Base-by-base conservation (phyloP, 2,329 filamentous ascomycete species). In the Sarocladium kiliense region DNA sequence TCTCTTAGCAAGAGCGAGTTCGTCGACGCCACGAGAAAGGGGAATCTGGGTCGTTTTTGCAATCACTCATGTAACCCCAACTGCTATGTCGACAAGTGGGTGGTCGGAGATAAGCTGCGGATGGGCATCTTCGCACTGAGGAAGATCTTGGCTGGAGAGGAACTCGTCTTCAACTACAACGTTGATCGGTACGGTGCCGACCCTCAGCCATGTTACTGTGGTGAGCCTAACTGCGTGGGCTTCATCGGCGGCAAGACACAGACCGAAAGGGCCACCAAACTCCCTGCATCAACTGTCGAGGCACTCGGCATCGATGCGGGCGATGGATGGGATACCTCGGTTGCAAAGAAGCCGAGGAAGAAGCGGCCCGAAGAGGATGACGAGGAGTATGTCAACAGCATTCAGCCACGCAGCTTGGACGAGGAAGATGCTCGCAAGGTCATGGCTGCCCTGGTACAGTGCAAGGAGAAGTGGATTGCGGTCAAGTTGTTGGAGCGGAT, bases 11-110 rank as follows among this genome's bases (percentile, higher is more conserved):
- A 96, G 70, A 89, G 86, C 65, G 94, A 97, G 70, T 99, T 97
- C 67, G 91, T 99, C 57, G 94, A 99, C 73, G 94, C 94, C 21
- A 99, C 94, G 10, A 96, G 94, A 68, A 96, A 91, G 69, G 94
- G 94, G 53, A 97, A 97, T 63, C 81, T 99, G 5, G 94, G 92
- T 53, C 87, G 94, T 27, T 99, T 99, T 68, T 99, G 94, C 81
- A 99, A 99, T 66, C 94, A 99, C 71, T 97, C 94, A 9, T 99
- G 94, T 80, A 96, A 94, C 69, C 94, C 94, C 18, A 99, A 99
- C 68, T 97, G 92, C 74, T 97, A 96, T 71, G 93, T 99, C 60
- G 94, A 99, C 79, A 99, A 99, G 75, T 99, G 94, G 94, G 92
- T 97, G 57, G 91, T 99, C 32, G 92, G 91, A 18, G 90, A 95